A percentile compares a stretch with the other conserved stretches of the same genome.
phyloP scores from a whole-genome alignment of 371 early-diverging fungal genomes.

The Quaeritorhiza haematococci region DNA sequence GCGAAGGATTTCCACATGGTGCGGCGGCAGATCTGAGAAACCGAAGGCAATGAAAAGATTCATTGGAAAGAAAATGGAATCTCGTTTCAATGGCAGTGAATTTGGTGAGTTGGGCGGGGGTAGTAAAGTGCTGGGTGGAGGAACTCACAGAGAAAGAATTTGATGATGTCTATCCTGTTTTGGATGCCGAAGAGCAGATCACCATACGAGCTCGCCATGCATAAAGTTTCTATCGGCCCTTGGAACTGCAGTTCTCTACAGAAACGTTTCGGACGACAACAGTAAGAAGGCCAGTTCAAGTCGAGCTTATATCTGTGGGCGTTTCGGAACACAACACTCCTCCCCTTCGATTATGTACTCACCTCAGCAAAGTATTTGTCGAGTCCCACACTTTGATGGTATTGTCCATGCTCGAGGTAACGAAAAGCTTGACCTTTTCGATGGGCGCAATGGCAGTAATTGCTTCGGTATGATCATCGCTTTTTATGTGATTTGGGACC shows the following conservation, averaged over 20 bases:
- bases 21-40: slow-evolving; percentile 31
- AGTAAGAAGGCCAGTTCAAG: background rate
- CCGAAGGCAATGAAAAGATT: background rate
- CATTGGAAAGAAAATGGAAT: too few relatives aligned
- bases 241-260: slow-evolving; percentile 47
- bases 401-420: slow-evolving; percentile 29
- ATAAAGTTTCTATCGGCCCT: slow-evolving; percentile 29
- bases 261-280: background rate
- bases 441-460: slow-evolving; percentile 28
- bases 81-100: too few relatives aligned
- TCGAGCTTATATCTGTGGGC: too few relatives aligned
- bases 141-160: slow-evolving; percentile 14
- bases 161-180: slow-evolving; percentile 41
- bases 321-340: too few relatives aligned
- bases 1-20: slow-evolving; percentile 22
- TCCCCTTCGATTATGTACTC: too few relatives aligned
- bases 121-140: background rate
- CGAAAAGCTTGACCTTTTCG: slow-evolving; percentile 28
- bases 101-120: too few relatives aligned
- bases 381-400: slow-evolving; percentile 43
- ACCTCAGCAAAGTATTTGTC: slow-evolving; percentile 38
- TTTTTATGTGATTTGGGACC: slow-evolving; percentile 30
- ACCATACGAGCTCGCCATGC: slow-evolving; percentile 27
- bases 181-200: slow-evolving; percentile 38
- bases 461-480: slow-evolving; percentile 42